Base-by-base conservation (phyloP, 495 filamentous ascomycete species). In the Penicillium coffeae region DNA sequence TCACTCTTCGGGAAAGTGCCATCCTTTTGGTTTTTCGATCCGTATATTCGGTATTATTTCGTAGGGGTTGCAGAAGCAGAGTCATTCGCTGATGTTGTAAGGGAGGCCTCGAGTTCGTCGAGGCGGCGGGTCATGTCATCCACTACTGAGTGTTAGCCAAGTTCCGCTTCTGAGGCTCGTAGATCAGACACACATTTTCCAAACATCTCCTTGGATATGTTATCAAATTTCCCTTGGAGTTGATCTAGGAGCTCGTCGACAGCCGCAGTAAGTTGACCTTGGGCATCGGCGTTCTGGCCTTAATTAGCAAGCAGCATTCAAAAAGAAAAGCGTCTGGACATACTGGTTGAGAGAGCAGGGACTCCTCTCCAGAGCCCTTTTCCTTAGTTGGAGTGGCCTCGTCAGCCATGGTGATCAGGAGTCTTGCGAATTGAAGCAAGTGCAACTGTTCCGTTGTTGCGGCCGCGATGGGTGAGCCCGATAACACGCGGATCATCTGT, bases 91-190 rank as follows among this genome's bases (percentile, higher is more conserved):
- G 52, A 47, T 27, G 58, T 47, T 15, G 53, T 58, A 27, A 73
- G 51, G 32, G 85, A 84, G 35, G 86, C 76, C 66, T 97, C 92
- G 27, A 97, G 79, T 41, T 85, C 88, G 62, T 97, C 92, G 3
- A 97, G 69, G 14, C 92, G 85, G 50, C 85, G 77, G 10, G 89
- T 85, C 92, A 97, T 96, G 46, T 96, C 93, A 58, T 97, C 92
- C 84, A 97, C 90, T 96, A 52, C 22, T 32, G 36, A 13, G 16
- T 34, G 45, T 59, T 27, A 55, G 47, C 38, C n/a, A n/a, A n/a
- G n/a, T n/a, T n/a, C n/a, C n/a, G n/a, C n/a, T n/a, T 33, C 13
- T 33, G 30, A 13, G 30, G 13, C n/a, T 15, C n/a, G 19, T 12
- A 40, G 3, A 8, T 25, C 13, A 27, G 38, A 74, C 84, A 38